Base-by-base conservation (phyloP, 2,329 filamentous ascomycete genomes). In the Cadophora luteo-olivacea region DNA sequence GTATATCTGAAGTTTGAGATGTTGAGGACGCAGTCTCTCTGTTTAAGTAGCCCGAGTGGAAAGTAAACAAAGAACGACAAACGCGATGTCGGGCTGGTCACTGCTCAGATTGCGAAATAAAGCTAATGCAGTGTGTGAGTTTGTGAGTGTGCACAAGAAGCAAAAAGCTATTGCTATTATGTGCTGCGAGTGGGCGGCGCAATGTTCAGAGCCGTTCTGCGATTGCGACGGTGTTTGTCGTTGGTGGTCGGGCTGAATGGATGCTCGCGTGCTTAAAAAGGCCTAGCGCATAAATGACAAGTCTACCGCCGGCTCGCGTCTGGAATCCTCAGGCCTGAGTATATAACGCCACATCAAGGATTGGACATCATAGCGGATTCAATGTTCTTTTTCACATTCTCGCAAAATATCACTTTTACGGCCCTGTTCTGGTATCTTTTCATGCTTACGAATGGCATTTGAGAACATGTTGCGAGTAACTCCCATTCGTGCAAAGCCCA, bases 191-290 rank as follows among this genome's bases (percentile, higher is more conserved):
- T 19, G 29, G n/a, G 1, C 14, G 9, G 16, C 29, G 52, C 33
- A 25, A 16, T 55, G 12, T 55, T 33, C 2, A 7, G 25, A 33
- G 52, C 9, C 5, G n/a, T 16, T 38, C 11, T 38, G 36, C 8
- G 36, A 29, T 24, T 58, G 33, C 32, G 11, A 24, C 8, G 36
- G 33, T 45, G 57, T 60, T 60, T 60, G 57, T 60, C 36, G 33
- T 29, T 60, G 22, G 32, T 32, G 22, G 33, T 60, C 36, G 3
- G 57, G 4, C 16, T 19, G 57, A 29, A 45, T 24, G 52, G n/a
- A 25, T 14, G 29, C 57, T 60, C 55, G 55, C 33, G 7, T 60
- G 57, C 32, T 38, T 12, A 24, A 45, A 45, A 19, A n/a, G 57
- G 57, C 22, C 16, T 45, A 60, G 57, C 33, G 57, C 57, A 60